phyloP scores from a whole-genome alignment of 2,329 filamentous ascomycete genomes.

The Aspergillus brasiliensis region DNA sequence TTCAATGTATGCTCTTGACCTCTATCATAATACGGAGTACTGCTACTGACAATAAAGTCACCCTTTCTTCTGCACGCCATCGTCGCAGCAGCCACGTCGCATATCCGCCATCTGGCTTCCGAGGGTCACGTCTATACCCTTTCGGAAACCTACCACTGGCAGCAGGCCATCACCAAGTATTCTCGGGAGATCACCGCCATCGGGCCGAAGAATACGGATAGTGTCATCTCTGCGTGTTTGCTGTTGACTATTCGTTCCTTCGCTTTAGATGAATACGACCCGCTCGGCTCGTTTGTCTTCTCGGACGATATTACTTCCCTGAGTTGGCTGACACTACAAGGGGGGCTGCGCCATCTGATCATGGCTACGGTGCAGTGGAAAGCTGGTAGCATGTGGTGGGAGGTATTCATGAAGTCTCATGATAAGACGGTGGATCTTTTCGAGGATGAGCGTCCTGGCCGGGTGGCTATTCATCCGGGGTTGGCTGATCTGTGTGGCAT shows the following conservation, averaged over 20 bases:
- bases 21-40: no score
- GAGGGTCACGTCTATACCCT: conserved; percentile 30
- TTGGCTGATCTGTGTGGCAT: conserved; percentile 41
- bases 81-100: conserved; percentile 34
- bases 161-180: conserved; percentile 39
- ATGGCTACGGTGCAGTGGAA: conserved; percentile 28
- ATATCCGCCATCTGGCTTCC: conserved; percentile 32
- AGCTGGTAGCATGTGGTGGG: conserved; percentile 38
- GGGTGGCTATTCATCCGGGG: conserved; percentile 30
- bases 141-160: conserved; percentile 42
- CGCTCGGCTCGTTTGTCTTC: conserved; percentile 40
- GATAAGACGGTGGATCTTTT: conserved; percentile 23
- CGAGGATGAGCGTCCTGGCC: conserved; percentile 32
- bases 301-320: conserved; percentile 32
- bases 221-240: conserved; percentile 41
- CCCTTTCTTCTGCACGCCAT: conserved; percentile 43
- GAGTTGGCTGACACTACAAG: conserved; percentile 41
- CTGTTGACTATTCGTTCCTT: conserved; percentile 41
- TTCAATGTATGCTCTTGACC: conserved; percentile 29
- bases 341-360: conserved; percentile 37
- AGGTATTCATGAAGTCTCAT: conserved; percentile 32
- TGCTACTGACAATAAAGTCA: conserved; percentile 21
- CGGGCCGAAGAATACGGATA: conserved; percentile 39
- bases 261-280: conserved; percentile 31
- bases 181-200: conserved; percentile 32